Evolutionary conservation across 768 basidiomycete genomes (phyloP).

Genomic region (Suillus subalutaceus): DNA sequence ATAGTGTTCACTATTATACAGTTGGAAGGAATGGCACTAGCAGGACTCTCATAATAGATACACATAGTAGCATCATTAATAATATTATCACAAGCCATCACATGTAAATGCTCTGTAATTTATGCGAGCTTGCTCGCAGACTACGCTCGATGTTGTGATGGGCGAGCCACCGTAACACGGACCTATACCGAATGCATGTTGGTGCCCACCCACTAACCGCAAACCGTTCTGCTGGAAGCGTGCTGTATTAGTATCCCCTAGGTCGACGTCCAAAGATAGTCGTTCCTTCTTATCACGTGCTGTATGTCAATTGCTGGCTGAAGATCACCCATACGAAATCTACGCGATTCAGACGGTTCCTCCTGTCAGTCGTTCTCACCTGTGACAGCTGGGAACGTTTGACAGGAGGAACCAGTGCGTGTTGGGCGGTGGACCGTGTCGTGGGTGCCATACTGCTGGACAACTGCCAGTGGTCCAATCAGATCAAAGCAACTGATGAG

Average conservation of each 20-base stretch:
- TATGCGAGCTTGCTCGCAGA: neutral
- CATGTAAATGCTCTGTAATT: neutral
- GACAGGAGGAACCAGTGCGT: neutral
- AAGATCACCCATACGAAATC: neutral
- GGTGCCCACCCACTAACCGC: neutral
- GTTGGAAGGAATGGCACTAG: neutral
- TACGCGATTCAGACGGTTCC: neutral
- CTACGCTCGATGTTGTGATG: neutral
- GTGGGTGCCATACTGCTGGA: neutral
- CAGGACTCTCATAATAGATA: neutral
- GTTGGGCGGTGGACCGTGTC: neutral
- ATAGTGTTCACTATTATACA: too few relatives aligned
- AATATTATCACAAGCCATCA: neutral
- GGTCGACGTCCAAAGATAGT: neutral
- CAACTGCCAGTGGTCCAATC: neutral
- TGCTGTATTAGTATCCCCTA: neutral
- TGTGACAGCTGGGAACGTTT: neutral
- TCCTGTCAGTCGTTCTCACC: too few relatives aligned
- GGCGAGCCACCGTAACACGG: neutral
- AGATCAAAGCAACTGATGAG: slow-evolving; percentile 3
- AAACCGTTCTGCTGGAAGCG: neutral
- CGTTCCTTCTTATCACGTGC: neutral
- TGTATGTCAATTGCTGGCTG: neutral
- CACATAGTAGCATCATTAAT: neutral
- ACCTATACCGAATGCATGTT: neutral